Evolutionary conservation across 2,329 filamentous ascomycete species (phyloP).

Genomic region (Ceratocystis cubensis): DNA sequence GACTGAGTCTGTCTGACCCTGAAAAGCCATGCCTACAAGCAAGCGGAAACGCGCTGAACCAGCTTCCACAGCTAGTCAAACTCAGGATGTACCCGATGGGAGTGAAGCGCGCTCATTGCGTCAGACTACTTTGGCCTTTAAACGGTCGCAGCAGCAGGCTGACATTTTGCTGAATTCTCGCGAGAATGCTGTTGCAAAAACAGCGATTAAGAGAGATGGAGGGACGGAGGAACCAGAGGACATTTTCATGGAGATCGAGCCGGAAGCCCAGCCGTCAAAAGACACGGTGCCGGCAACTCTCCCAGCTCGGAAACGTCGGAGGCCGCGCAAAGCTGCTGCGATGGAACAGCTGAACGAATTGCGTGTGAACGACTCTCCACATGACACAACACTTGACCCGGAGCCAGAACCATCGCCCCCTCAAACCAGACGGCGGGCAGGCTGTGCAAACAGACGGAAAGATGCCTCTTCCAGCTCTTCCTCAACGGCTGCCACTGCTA

Average conservation of each 20-base stretch:
- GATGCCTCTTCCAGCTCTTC: neutral
- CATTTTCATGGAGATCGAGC: neutral
- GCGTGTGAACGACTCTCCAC: neutral
- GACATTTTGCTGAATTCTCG: neutral
- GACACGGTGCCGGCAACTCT: neutral
- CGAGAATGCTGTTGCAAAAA: neutral
- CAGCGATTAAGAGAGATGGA: neutral
- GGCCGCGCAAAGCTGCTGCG: neutral
- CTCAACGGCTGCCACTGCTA: neutral
- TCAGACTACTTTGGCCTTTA: constrained; percentile 16
- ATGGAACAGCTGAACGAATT: neutral
- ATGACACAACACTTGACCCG: neutral
- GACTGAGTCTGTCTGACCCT: neutral
- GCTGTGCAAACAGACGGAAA: neutral
- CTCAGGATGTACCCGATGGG: too few species aligned
- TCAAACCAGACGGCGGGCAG: neutral
- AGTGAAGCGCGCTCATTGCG: constrained; percentile 8
- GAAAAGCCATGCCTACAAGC: constrained; percentile 1
- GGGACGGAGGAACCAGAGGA: neutral
- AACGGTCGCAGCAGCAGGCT: neutral
- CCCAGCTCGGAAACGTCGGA: neutral
- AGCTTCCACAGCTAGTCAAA: neutral
- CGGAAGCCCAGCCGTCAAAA: neutral
- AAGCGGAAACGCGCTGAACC: constrained; percentile 13
- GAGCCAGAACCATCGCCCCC: neutral